A percentile compares a stretch with the other conserved stretches of the same genome.
Evolutionary conservation across 139 green algal species (phyloP).

Genomic region (Edaphochlamys debaryana): DNA sequence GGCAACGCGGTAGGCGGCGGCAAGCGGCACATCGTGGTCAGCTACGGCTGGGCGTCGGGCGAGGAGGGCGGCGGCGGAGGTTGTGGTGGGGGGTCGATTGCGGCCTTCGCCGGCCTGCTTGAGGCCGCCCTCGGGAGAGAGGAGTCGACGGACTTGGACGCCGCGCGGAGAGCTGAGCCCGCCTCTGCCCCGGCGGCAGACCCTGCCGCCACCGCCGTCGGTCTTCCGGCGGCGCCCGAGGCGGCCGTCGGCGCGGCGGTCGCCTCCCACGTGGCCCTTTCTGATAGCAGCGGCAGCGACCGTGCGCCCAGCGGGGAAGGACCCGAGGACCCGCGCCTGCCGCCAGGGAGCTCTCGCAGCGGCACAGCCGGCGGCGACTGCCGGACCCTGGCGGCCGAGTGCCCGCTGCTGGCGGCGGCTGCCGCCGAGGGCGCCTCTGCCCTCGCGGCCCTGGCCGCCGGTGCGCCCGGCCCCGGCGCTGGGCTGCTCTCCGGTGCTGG

Average conservation of each 20-base stretch:
- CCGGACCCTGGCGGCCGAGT: too few relatives aligned
- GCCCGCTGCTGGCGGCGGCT: too few relatives aligned
- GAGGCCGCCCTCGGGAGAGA: conserved; percentile 4
- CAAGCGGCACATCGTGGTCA: too few relatives aligned
- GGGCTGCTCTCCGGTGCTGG: too few relatives aligned
- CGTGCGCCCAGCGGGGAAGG: background rate
- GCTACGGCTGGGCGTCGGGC: too few relatives aligned
- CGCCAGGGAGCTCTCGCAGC: background rate
- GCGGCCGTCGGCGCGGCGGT: background rate
- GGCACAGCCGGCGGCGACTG: too few relatives aligned
- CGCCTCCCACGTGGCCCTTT: conserved; percentile 8
- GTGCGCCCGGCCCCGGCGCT: too few relatives aligned
- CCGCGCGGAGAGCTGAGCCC: too few relatives aligned
- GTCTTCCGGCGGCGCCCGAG: background rate
- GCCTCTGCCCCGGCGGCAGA: background rate
- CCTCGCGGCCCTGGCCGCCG: too few relatives aligned
- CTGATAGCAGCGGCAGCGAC: conserved; percentile 18
- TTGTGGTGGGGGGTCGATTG: background rate
- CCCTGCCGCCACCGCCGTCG: background rate
- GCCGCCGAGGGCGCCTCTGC: too few relatives aligned
- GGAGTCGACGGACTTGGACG: too few relatives aligned
- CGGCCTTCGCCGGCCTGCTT: conserved; percentile 15
- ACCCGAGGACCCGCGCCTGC: background rate
- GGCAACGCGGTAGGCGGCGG: too few relatives aligned
- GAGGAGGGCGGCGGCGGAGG: background rate